A percentile compares a stretch with the other conserved stretches of the same genome.
phyloP scores from a whole-genome alignment of 495 filamentous ascomycete genomes.

The Gamarada debralockiae region DNA sequence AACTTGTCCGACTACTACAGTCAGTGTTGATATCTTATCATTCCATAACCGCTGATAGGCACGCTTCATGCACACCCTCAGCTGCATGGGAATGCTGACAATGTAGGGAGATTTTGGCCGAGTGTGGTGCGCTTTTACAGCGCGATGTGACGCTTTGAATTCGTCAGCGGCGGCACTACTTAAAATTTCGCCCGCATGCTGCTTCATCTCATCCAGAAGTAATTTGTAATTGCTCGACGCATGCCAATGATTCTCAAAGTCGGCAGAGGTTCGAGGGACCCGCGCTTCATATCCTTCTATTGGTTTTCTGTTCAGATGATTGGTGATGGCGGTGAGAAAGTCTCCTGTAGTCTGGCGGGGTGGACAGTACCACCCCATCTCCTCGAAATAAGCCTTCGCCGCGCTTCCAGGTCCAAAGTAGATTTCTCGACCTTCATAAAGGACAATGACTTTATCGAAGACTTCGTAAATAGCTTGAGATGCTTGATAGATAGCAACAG shows the following conservation, averaged over 20 bases:
- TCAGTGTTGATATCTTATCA: no score
- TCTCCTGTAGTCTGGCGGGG: slow-evolving; percentile 57
- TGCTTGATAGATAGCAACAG: slow-evolving; percentile 51
- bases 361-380: slow-evolving; percentile 52
- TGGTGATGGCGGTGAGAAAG: slow-evolving; percentile 70
- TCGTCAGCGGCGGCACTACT: no score
- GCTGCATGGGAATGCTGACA: no score
- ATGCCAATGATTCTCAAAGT: slow-evolving; percentile 55
- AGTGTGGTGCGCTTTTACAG: no score
- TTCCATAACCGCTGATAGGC: no score
- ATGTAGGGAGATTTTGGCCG: no score
- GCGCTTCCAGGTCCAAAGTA: slow-evolving; percentile 56
- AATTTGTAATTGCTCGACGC: slow-evolving; percentile 45
- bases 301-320: slow-evolving; percentile 55
- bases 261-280: slow-evolving; percentile 64
- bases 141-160: no score
- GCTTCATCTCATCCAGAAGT: slow-evolving; percentile 59
- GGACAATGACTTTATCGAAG: slow-evolving; percentile 58
- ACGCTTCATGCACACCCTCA: no score
- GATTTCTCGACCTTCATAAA: slow-evolving; percentile 63
- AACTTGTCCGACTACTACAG: slow-evolving; percentile 21
- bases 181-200: slow-evolving; percentile 37
- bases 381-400: slow-evolving; percentile 57
- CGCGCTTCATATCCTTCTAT: slow-evolving; percentile 54
- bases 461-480: slow-evolving; percentile 42